Conservation (phyloP, 2,329 filamentous ascomycete genomes). For the Cladorrhinum sp. region DNA sequence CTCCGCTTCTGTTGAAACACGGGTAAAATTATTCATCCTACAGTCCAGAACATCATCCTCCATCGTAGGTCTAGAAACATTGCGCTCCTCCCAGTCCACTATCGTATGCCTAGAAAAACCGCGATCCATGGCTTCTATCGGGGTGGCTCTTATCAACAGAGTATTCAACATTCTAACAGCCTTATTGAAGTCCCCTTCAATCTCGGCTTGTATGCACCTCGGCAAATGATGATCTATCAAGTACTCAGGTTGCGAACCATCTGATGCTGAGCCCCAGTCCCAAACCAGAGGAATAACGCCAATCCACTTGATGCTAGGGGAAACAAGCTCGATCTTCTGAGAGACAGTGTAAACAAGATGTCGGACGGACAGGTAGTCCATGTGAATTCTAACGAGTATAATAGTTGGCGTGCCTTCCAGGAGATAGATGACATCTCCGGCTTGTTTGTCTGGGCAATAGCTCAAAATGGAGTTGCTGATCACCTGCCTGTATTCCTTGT, state of each 20-base stretch:
- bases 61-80: not conserved
- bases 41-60: not conserved
- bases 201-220: not conserved
- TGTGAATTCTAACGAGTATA: no score
- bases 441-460: no score
- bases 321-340: not conserved
- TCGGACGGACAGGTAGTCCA: not conserved
- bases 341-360: not conserved
- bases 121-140: not conserved
- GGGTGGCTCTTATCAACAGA: not conserved
- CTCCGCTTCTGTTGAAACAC: not conserved
- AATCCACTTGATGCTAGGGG: not conserved
- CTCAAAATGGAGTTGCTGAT: no score
- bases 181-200: not conserved
- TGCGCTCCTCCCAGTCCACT: no score
- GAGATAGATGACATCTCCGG: no score
- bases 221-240: not conserved
- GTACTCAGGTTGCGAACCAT: not conserved
- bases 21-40: not conserved
- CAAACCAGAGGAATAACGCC: not conserved
- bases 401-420: no score
- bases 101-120: not conserved
- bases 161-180: not conserved
- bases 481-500: no score
- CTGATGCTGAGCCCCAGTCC: not conserved